Conservation (phyloP, 2,329 filamentous ascomycete species). For the Aspergillus clavatus region DNA sequence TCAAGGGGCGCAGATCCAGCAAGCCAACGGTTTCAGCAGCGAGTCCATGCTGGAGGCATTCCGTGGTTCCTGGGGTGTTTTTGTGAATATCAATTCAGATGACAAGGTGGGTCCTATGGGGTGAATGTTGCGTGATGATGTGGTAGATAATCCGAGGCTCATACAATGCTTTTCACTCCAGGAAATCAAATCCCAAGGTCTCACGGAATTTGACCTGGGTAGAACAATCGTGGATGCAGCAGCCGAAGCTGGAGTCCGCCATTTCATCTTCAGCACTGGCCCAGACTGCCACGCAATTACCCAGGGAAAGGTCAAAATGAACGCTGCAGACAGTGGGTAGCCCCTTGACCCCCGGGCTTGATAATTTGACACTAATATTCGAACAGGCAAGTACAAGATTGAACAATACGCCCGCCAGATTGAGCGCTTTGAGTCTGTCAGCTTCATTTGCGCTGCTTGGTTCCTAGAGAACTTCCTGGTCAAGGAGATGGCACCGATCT, state of each 20-base stretch:
- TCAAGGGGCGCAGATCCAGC: slow-evolving; percentile 22
- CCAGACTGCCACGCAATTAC: slow-evolving; percentile 31
- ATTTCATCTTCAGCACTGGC: slow-evolving; percentile 37
- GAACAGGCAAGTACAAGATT: slow-evolving; percentile 32
- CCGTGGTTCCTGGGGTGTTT: slow-evolving; percentile 17
- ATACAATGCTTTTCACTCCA: neutral
- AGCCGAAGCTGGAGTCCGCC: slow-evolving; percentile 29
- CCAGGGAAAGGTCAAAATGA: slow-evolving; percentile 28
- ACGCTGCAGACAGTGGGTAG: slow-evolving; percentile 32
- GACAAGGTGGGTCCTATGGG: slow-evolving; percentile 11
- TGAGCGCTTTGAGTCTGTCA: slow-evolving; percentile 33
- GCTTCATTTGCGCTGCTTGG: slow-evolving; percentile 38
- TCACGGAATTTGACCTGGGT: slow-evolving; percentile 35
- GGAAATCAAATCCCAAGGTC: slow-evolving; percentile 10
- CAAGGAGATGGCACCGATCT: slow-evolving; percentile 29
- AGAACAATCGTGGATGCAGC: slow-evolving; percentile 34
- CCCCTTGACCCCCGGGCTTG: slow-evolving; percentile 1
- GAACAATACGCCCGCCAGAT: slow-evolving; percentile 34
- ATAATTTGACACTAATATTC: neutral
- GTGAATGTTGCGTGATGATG: neutral
- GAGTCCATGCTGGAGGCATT: slow-evolving; percentile 21
- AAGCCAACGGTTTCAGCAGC: slow-evolving; percentile 16
- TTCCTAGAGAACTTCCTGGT: slow-evolving; percentile 42
- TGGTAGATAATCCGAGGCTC: neutral
- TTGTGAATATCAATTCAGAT: slow-evolving; percentile 23